phyloP scores from a whole-genome alignment of 345 rosid genomes.

The Fremontodendron californicum region DNA sequence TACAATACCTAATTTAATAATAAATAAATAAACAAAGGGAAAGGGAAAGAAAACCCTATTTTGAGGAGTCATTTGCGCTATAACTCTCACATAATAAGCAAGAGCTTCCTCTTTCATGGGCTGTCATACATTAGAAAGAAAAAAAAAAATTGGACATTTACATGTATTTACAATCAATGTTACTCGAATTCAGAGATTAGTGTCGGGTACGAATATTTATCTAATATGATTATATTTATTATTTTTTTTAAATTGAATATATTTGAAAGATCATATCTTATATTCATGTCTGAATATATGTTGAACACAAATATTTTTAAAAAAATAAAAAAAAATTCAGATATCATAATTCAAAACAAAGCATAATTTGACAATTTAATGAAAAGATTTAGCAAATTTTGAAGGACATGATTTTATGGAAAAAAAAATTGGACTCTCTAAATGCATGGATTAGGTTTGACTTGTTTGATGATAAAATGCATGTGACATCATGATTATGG shows the following conservation, averaged over 20 bases:
- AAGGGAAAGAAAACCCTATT: slow-evolving; percentile 13
- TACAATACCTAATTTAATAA: not conserved
- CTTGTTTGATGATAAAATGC: slow-evolving; percentile 28
- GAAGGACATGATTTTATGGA: not conserved
- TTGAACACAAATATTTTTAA: too few relatives aligned
- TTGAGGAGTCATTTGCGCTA: slow-evolving; percentile 25
- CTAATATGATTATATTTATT: too few relatives aligned
- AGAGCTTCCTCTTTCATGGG: not conserved
- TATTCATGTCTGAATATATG: too few relatives aligned
- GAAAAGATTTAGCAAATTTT: not conserved
- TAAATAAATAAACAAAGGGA: not conserved
- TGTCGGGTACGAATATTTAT: too few relatives aligned
- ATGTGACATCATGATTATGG: slow-evolving; percentile 37
- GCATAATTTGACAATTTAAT: not conserved
- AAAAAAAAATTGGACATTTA: slow-evolving; percentile 3
- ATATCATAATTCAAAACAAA: too few relatives aligned
- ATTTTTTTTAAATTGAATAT: too few relatives aligned
- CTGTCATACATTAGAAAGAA: not conserved
- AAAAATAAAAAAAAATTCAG: too few relatives aligned
- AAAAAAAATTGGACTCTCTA: slow-evolving; percentile 14
- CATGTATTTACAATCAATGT: not conserved
- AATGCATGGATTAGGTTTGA: slow-evolving; percentile 45
- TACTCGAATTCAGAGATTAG: too few relatives aligned
- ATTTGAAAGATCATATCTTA: too few relatives aligned
- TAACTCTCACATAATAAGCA: not conserved